These are phyloP conservation scores for Metarhizium humberi DNA, from an alignment of 2,329 filamentous ascomycete species.

Conservation along the genomic window DNA sequence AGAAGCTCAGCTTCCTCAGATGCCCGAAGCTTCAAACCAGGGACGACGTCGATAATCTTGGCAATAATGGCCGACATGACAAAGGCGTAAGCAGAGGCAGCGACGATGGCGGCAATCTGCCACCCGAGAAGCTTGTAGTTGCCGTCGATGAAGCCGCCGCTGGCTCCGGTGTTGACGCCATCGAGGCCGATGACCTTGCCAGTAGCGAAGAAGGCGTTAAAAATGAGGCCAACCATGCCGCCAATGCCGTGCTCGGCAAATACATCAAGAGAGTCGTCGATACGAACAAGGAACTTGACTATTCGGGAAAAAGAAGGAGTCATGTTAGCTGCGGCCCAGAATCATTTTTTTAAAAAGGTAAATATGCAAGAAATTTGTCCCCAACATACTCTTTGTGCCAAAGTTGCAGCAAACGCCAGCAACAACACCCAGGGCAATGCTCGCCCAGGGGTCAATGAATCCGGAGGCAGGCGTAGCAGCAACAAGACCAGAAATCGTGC, in stretches of 20 bases:
- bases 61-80: conserved; percentile 65
- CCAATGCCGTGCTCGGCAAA: conserved; percentile 64
- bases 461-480: conserved; percentile 61
- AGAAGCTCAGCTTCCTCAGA: conserved; percentile 75
- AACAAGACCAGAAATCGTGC: conserved; percentile 61
- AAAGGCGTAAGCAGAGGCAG: conserved; percentile 59
- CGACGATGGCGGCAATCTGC: conserved; percentile 68
- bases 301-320: neutral
- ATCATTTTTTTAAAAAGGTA: no score
- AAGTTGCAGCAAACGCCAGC: conserved; percentile 61
- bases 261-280: conserved; percentile 64
- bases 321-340: conserved; percentile 5
- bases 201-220: conserved; percentile 65
- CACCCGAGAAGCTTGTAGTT: conserved; percentile 69
- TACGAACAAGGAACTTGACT: conserved; percentile 53
- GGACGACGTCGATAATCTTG: conserved; percentile 64
- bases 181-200: conserved; percentile 66
- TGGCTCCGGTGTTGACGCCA: conserved; percentile 60
- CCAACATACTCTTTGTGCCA: conserved; percentile 44
- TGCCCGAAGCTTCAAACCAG: conserved; percentile 70
- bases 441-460: conserved; percentile 59
- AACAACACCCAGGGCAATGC: conserved; percentile 55
- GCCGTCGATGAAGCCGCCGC: conserved; percentile 66
- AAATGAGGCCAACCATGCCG: conserved; percentile 59
- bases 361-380: neutral